Evolutionary conservation across 208 protist species (phyloP).

Genomic region (Trichomonas vaginalis): DNA sequence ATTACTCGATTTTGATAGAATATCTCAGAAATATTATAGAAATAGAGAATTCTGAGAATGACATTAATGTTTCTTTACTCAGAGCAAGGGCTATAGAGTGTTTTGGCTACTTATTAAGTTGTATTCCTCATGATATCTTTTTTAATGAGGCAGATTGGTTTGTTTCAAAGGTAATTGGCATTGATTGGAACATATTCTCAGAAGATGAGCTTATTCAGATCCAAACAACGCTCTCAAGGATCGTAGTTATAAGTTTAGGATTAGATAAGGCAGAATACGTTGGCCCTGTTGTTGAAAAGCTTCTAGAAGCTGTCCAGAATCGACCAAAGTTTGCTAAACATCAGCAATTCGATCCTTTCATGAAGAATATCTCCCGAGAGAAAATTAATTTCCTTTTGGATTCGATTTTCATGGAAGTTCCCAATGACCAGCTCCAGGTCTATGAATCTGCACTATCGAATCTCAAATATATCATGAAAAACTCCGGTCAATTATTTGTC

Average conservation of each 20-base stretch:
- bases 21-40: background rate
- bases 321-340: background rate
- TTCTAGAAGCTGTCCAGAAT: background rate
- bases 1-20: background rate
- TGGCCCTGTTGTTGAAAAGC: background rate
- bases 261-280: background rate
- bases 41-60: background rate
- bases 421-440: background rate
- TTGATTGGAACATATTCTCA: background rate
- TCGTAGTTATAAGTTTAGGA: background rate
- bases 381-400: background rate
- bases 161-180: background rate
- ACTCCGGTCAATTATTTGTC: background rate
- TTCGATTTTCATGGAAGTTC: background rate
- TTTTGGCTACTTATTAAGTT: background rate
- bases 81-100: background rate
- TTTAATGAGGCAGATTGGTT: background rate
- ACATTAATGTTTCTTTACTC: background rate
- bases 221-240: background rate
- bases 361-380: background rate
- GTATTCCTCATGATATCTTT: background rate
- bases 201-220: background rate
- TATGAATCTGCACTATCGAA: background rate
- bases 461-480: background rate
- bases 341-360: background rate